These are phyloP conservation scores for Xanthoconium stramineum DNA, from an alignment of 768 basidiomycete species.

Conservation along the genomic window DNA sequence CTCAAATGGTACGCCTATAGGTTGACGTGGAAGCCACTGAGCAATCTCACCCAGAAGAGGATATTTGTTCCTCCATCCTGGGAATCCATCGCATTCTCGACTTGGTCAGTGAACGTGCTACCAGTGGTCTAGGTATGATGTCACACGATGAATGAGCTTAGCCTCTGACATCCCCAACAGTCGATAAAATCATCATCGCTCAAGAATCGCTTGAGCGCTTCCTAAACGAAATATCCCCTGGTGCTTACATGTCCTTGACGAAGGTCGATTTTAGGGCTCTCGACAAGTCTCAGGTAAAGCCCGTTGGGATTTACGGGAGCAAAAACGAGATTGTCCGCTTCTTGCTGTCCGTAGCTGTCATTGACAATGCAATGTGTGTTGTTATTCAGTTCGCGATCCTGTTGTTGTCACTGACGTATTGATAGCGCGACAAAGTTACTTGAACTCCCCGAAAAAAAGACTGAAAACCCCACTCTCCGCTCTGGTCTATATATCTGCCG, in stretches of 20 bases:
- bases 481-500: constrained; percentile 51
- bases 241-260: constrained; percentile 52
- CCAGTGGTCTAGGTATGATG: constrained; percentile 48
- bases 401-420: neutral
- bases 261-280: constrained; percentile 55
- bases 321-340: constrained; percentile 48
- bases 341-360: constrained; percentile 35
- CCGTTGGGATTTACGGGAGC: constrained; percentile 57
- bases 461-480: constrained; percentile 31
- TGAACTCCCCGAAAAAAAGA: neutral
- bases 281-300: constrained; percentile 43
- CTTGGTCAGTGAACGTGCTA: constrained; percentile 48
- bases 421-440: constrained; percentile 13
- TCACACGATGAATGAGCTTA: neutral
- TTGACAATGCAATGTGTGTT: constrained; percentile 42
- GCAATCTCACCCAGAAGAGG: constrained; percentile 11
- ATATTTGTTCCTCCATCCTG: constrained; percentile 32
- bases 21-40: constrained; percentile 12
- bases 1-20: too few species aligned
- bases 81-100: constrained; percentile 54
- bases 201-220: constrained; percentile 49
- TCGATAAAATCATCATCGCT: constrained; percentile 61
- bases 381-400: neutral
- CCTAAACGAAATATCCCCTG: constrained; percentile 46
- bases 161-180: constrained; percentile 27